These are phyloP conservation scores for Psilocybe sp. DNA, from an alignment of 768 basidiomycete species.

Conservation along the genomic window DNA sequence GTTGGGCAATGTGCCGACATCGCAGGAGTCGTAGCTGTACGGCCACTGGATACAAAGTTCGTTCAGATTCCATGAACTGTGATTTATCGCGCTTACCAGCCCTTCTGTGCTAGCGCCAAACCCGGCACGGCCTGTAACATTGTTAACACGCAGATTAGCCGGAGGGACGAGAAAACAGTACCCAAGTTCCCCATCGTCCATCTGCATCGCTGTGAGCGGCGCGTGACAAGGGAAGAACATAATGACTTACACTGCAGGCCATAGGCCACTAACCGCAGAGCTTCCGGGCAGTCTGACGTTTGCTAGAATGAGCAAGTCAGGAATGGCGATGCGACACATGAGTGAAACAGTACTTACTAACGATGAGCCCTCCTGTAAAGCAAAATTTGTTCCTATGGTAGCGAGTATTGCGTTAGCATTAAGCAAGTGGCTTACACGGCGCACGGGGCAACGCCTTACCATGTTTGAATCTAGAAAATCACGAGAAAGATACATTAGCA, in stretches of 20 bases:
- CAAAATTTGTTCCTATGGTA: slow-evolving; percentile 56
- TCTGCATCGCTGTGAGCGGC: slow-evolving; percentile 11
- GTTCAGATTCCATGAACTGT: background rate
- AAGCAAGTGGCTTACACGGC: background rate
- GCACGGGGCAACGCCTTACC: slow-evolving; percentile 15
- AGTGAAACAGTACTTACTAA: slow-evolving; percentile 18
- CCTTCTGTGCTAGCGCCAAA: slow-evolving; percentile 68
- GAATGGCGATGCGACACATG: background rate
- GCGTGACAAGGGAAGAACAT: background rate
- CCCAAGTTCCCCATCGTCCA: slow-evolving; percentile 51
- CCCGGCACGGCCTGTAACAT: slow-evolving; percentile 48
- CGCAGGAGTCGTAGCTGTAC: slow-evolving; percentile 70
- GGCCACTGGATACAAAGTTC: slow-evolving; percentile 45
- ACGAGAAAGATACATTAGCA: too few relatives aligned
- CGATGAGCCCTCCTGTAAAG: slow-evolving; percentile 76
- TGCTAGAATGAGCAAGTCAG: slow-evolving; percentile 9
- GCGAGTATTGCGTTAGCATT: background rate
- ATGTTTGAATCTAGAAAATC: slow-evolving; percentile 27
- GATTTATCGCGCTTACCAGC: slow-evolving; percentile 33
- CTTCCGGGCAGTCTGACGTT: slow-evolving; percentile 26
- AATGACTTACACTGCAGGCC: slow-evolving; percentile 33
- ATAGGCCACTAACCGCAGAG: slow-evolving; percentile 25
- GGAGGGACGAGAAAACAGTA: slow-evolving; percentile 24
- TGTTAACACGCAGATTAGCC: slow-evolving; percentile 17
- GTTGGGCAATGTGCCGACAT: slow-evolving; percentile 76